phyloP scores from a whole-genome alignment of 805 yeast species.

The Candida chilensis region DNA sequence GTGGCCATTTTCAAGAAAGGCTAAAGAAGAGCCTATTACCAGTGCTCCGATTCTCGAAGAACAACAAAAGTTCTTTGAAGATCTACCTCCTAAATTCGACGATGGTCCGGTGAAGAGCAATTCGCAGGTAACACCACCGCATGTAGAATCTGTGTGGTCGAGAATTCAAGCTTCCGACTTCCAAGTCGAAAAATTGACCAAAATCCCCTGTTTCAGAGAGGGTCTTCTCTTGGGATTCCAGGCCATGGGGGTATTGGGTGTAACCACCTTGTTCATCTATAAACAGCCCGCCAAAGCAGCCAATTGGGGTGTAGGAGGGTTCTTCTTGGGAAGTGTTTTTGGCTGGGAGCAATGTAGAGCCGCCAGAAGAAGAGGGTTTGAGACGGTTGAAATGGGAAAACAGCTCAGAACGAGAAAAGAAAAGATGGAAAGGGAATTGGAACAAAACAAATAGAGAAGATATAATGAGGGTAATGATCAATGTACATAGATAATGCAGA shows the following conservation, averaged over 20 bases:
- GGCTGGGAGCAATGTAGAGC: conserved; percentile 93
- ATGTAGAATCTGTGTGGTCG: conserved; percentile 29
- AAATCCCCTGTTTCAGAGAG: conserved; percentile 73
- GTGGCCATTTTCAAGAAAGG: no score
- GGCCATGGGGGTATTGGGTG: conserved; percentile 60
- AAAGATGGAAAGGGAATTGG: no score
- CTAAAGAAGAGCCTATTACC: no score
- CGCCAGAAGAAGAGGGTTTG: conserved; percentile 54
- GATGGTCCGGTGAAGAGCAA: conserved; percentile 10
- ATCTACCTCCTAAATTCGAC: conserved; percentile 42
- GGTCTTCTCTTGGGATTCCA: conserved; percentile 72
- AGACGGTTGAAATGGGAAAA: conserved; percentile 63
- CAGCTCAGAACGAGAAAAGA: no score
- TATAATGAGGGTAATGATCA: no score
- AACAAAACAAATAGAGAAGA: no score
- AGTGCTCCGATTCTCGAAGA: no score
- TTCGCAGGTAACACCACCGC: conserved; percentile 7
- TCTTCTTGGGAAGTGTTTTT: conserved; percentile 67
- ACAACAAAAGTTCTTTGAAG: conserved; percentile 31
- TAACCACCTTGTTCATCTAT: conserved; percentile 59
- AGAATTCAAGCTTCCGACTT: conserved; percentile 42
- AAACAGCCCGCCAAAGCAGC: conserved; percentile 52
- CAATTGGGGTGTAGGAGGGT: conserved; percentile 81
- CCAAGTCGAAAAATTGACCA: conserved; percentile 34
- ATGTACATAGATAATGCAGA: no score